Evolutionary conservation across 371 early-diverging fungal species (phyloP).

Genomic region (Capniomyces stellatus): DNA sequence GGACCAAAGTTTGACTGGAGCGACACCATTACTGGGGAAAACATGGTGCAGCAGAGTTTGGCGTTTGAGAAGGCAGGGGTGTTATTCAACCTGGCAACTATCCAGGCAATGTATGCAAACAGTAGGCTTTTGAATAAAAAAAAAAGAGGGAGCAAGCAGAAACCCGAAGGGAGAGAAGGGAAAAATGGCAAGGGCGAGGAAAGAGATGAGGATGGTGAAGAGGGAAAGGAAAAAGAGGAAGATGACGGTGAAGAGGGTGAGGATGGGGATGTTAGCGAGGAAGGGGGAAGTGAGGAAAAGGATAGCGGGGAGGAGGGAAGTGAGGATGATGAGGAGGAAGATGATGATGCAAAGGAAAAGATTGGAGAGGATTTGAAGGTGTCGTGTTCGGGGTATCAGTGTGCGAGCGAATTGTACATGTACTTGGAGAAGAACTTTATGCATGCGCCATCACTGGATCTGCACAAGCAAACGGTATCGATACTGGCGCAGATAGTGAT

Average conservation of each 20-base stretch:
- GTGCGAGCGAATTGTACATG: not conserved
- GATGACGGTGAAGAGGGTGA: not conserved
- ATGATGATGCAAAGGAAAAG: not conserved
- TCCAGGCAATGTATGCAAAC: constrained; percentile 27
- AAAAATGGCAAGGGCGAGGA: not conserved
- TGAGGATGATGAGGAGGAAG: not conserved
- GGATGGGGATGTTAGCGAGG: not conserved
- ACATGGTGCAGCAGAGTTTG: constrained; percentile 57
- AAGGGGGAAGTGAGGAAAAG: not conserved
- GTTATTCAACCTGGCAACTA: constrained; percentile 83
- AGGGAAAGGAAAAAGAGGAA: not conserved
- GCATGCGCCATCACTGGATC: constrained; percentile 83
- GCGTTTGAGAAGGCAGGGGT: constrained; percentile 92
- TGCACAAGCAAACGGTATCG: constrained; percentile 73
- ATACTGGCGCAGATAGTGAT: constrained; percentile 68
- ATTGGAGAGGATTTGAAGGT: not conserved
- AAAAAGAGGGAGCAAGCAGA: not conserved
- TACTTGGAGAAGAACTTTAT: constrained; percentile 61
- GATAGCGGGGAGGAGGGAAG: not conserved
- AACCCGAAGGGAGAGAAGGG: not conserved
- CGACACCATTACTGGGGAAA: constrained; percentile 18
- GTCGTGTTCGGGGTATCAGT: not conserved
- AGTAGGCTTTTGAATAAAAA: not conserved
- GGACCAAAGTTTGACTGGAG: constrained; percentile 6
- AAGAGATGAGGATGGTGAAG: not conserved